Base-by-base conservation (phyloP, 1,284 basidiomycete species). In the Papiliotrema flavescens region DNA sequence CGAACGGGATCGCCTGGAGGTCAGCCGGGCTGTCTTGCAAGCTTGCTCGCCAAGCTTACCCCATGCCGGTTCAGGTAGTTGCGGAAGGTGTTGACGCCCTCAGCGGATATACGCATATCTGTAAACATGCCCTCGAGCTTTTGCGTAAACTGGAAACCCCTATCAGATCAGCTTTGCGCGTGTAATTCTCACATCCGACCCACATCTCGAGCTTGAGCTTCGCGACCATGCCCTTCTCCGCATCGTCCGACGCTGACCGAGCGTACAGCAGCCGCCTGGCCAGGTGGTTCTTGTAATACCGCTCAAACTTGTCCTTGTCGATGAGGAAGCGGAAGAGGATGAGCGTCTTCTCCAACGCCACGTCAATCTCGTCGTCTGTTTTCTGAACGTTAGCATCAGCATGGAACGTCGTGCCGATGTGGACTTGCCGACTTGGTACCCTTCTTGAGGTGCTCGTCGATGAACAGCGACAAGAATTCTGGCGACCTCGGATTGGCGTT, bases 61-160 rank as follows among this genome's bases (percentile, higher is more conserved):
- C 64, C 66, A 45, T 67, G 60, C 17, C 64, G 61, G 49, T 54
- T 60, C 17, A 57, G 56, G 53, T 65, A 67, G 45, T 68, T 66
- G 5, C 65, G 54, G 75, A 92, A 98, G 4, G 82, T 83, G 49
- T 83, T 80, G 80, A 88, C 90, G 8, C 85, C 86, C 54, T 99
- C 96, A 24, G 81, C 79, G 19, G 90, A 95, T 37, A 96, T 76
- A 67, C 87, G 90, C 85, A 99, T 95, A 72, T 99, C 96, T 65
- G 94, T 85, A 81, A 99, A 95, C 96, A 99, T 99, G 52, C 96
- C 95, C 75, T 98, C 95, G 63, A 98, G 80, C 73, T 96, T 96
- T 76, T 97, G 92, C 0, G 96, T 98, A 73, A 98, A 99, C 69
- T 95, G 91, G 69, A 89, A 90, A 8, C 96, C 96, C 67, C 89